A percentile compares a stretch with the other conserved stretches of the same genome.
Evolutionary conservation across 1,284 basidiomycete species (phyloP).

Genomic region (Psilocybe mexicana): DNA sequence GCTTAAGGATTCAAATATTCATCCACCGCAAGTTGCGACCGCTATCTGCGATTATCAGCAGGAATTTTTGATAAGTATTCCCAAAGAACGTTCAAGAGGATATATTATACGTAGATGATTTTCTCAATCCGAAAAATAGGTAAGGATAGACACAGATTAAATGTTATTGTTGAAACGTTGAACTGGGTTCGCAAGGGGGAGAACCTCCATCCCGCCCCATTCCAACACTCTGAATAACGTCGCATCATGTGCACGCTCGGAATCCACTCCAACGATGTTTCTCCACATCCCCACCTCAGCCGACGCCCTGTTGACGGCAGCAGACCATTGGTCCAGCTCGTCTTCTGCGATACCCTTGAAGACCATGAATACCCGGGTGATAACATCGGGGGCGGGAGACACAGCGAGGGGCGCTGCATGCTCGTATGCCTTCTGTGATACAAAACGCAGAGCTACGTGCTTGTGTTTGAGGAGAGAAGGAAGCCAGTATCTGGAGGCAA

Average conservation of each 20-base stretch:
- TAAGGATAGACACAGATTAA: no score
- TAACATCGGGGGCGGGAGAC: conserved; percentile 40
- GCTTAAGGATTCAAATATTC: no score
- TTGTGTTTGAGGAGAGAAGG: conserved; percentile 38
- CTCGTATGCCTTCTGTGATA: conserved; percentile 41
- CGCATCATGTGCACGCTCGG: neutral
- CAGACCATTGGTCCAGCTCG: conserved; percentile 7
- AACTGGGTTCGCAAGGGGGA: neutral
- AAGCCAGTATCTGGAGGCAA: conserved; percentile 36
- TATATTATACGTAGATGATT: no score
- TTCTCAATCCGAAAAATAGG: no score
- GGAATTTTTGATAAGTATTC: no score
- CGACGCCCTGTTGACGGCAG: neutral
- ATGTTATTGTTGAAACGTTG: neutral
- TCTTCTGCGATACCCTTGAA: conserved; percentile 37
- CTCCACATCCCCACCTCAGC: neutral
- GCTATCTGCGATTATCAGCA: no score
- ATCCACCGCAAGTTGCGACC: no score
- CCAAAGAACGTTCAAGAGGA: no score
- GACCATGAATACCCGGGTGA: conserved; percentile 48
- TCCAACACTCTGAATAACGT: neutral
- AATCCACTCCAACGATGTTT: neutral
- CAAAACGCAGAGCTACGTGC: conserved; percentile 43
- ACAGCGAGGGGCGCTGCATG: conserved; percentile 37
- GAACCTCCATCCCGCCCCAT: neutral